These are phyloP conservation scores for Xylariaceae sp. DNA, from an alignment of 2,329 filamentous ascomycete species.

Conservation along the genomic window DNA sequence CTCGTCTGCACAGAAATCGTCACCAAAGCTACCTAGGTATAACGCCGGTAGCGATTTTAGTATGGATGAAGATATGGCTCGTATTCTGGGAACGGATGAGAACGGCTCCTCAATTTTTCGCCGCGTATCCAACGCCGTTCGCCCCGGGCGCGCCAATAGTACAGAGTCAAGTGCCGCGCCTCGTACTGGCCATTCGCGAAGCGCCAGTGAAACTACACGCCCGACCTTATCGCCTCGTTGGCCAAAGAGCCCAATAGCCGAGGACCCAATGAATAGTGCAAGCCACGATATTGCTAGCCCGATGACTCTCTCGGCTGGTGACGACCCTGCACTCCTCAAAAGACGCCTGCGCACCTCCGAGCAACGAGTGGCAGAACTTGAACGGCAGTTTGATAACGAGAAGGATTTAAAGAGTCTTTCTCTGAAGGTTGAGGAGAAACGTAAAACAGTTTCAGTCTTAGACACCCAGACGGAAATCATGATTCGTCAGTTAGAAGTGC, in stretches of 20 bases:
- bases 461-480: conserved; percentile 95
- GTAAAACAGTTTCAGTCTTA: conserved; percentile 89
- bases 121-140: conserved; percentile 86
- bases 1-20: conserved; percentile 45
- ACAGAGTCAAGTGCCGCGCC: conserved; percentile 49
- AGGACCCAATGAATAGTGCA: conserved; percentile 45
- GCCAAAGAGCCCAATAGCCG: conserved; percentile 61
- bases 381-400: conserved; percentile 65
- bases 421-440: conserved; percentile 83
- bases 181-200: conserved; percentile 50
- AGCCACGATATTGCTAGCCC: conserved; percentile 66
- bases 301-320: conserved; percentile 52
- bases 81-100: conserved; percentile 76
- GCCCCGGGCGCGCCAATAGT: conserved; percentile 86
- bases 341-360: conserved; percentile 76
- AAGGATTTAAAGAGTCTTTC: conserved; percentile 70
- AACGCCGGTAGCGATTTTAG: conserved; percentile 82
- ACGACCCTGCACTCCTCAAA: conserved; percentile 63
- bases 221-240: conserved; percentile 60
- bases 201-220: conserved; percentile 62
- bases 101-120: conserved; percentile 74
- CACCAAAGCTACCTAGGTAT: conserved; percentile 65
- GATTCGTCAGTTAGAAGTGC: conserved; percentile 81
- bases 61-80: conserved; percentile 91
- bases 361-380: conserved; percentile 78